Conservation (phyloP, 345 rosid species). For the Cardamine chenopodiifolia region DNA sequence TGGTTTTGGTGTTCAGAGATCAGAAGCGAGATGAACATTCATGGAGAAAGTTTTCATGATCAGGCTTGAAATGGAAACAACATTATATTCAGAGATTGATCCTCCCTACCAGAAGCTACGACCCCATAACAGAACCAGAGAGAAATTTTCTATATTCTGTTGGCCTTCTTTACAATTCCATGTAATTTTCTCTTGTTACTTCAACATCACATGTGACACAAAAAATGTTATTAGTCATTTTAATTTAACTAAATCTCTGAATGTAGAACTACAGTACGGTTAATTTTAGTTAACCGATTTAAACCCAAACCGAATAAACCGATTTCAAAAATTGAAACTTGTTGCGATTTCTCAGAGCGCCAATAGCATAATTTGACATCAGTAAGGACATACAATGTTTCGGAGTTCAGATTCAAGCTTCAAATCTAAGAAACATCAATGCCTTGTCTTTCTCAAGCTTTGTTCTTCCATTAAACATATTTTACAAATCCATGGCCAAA, state of each 20-base stretch:
- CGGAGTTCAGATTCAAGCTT: conserved; percentile 39
- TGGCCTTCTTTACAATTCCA: neutral
- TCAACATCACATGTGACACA: neutral
- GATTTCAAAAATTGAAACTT: neutral
- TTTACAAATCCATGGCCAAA: conserved; percentile 65
- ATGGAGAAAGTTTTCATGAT: conserved; percentile 52
- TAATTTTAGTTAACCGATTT: neutral
- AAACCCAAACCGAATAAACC: neutral
- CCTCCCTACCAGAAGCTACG: neutral
- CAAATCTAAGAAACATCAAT: conserved; percentile 51
- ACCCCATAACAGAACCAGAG: neutral
- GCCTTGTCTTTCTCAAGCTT: conserved; percentile 54
- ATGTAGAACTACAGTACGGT: neutral
- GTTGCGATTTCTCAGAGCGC: neutral
- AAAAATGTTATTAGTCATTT: neutral
- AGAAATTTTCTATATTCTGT: neutral
- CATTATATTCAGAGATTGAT: conserved; percentile 5
- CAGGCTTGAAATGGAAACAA: conserved; percentile 46
- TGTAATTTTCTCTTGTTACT: conserved; percentile 8
- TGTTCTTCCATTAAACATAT: conserved; percentile 60
- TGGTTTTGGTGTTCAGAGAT: conserved; percentile 29
- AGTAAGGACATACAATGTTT: conserved; percentile 9
- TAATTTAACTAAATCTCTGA: neutral
- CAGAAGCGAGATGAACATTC: conserved; percentile 53
- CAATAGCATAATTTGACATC: conserved; percentile 4